These are phyloP conservation scores for Paramecium biaurelia DNA, from an alignment of 73 alveolate genomes.

Conservation along the genomic window DNA sequence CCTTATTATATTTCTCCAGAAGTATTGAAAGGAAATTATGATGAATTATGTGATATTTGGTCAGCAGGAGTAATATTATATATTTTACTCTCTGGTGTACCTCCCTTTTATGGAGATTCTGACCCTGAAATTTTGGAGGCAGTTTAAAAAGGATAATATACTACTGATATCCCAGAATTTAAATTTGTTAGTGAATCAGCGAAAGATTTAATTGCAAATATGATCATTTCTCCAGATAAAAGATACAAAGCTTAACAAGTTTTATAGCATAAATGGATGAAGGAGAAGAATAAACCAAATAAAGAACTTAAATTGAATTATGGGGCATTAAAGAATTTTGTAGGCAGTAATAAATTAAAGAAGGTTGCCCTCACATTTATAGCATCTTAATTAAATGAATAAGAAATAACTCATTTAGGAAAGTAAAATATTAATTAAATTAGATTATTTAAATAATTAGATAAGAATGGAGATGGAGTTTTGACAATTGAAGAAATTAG, in stretches of 20 bases:
- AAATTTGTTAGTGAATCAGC: constrained; percentile 64
- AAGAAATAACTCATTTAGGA: constrained; percentile 66
- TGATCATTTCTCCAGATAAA: constrained; percentile 64
- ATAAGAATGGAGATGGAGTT: constrained; percentile 74
- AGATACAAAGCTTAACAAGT: constrained; percentile 69
- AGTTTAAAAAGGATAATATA: constrained; percentile 62
- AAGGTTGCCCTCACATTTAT: constrained; percentile 69
- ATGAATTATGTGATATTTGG: constrained; percentile 78
- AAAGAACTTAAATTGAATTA: constrained; percentile 58
- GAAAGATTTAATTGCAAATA: constrained; percentile 73
- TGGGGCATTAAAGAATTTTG: constrained; percentile 45
- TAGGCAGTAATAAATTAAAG: constrained; percentile 56
- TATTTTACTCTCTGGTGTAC: constrained; percentile 73
- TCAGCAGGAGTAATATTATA: constrained; percentile 75
- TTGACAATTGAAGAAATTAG: constrained; percentile 68
- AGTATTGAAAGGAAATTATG: constrained; percentile 73
- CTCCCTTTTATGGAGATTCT: constrained; percentile 76
- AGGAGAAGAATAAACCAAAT: constrained; percentile 57
- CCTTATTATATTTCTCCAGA: constrained; percentile 76
- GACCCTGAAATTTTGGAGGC: constrained; percentile 71
- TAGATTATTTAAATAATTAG: constrained; percentile 63
- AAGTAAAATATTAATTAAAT: background rate
- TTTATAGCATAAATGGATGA: constrained; percentile 68
- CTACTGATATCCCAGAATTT: constrained; percentile 64
- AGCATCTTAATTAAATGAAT: constrained; percentile 64